A percentile compares a stretch with the other conserved stretches of the same genome.
Conservation (phyloP, 192 early-diverging fungal species). For the Chytriomyces hyalinus region DNA sequence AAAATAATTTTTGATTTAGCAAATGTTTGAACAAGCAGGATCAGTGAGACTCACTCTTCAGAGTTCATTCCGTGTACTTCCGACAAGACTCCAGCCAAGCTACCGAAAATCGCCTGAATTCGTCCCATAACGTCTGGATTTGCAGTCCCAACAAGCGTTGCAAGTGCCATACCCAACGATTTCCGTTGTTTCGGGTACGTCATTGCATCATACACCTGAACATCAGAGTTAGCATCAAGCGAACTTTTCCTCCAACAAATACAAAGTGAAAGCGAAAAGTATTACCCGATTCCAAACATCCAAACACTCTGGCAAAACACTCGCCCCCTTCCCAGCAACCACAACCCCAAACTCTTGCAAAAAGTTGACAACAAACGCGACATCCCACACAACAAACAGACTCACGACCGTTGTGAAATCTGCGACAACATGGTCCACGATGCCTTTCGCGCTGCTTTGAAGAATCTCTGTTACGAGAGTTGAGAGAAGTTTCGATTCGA, state of each 20-base stretch:
- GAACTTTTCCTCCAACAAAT: not conserved
- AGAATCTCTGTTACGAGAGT: constrained; percentile 62
- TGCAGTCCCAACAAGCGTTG: constrained; percentile 57
- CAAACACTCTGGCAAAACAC: constrained; percentile 75
- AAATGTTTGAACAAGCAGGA: constrained; percentile 16
- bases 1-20: constrained; percentile 2
- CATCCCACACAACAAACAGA: constrained; percentile 62
- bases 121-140: constrained; percentile 52
- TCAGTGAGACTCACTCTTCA: constrained; percentile 51
- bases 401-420: constrained; percentile 69
- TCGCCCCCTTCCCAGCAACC: constrained; percentile 59
- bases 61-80: constrained; percentile 67
- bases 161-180: constrained; percentile 65
- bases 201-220: constrained; percentile 67
- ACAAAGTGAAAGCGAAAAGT: not conserved
- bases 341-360: constrained; percentile 53
- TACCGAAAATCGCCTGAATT: constrained; percentile 59
- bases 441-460: constrained; percentile 54
- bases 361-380: constrained; percentile 56
- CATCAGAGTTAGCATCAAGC: not conserved
- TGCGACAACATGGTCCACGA: constrained; percentile 59
- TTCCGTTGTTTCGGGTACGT: constrained; percentile 72
- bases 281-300: constrained; percentile 9
- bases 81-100: constrained; percentile 67
- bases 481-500: constrained; percentile 60